Conservation (phyloP, 1,139 yeast genomes). For the Entelexis paramagnoliae region DNA sequence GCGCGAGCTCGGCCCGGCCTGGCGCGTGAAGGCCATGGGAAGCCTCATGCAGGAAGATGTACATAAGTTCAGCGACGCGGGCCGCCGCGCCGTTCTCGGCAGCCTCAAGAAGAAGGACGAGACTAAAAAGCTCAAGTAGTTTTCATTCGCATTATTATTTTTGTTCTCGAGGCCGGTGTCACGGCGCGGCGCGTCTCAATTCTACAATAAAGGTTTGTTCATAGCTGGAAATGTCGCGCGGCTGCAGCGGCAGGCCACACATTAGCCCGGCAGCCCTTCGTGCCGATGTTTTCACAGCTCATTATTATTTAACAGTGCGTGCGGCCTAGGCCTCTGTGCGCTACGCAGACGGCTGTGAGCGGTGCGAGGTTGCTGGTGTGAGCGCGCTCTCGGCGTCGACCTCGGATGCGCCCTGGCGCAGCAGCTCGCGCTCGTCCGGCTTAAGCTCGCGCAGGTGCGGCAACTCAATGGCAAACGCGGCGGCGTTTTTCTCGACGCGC, state of each 20-base stretch:
- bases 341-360: background rate
- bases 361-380: background rate
- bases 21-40: slow-evolving; percentile 32
- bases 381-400: background rate
- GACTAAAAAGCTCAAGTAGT: background rate
- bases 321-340: background rate
- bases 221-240: too few relatives aligned
- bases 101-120: slow-evolving; percentile 11
- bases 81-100: slow-evolving; percentile 22
- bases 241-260: too few relatives aligned
- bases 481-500: background rate
- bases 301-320: background rate
- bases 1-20: slow-evolving; percentile 34
- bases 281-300: too few relatives aligned
- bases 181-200: too few relatives aligned
- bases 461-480: slow-evolving; percentile 3
- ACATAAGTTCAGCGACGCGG: slow-evolving; percentile 21
- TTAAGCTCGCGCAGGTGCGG: slow-evolving; percentile 16
- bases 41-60: slow-evolving; percentile 32
- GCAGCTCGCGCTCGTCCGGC: slow-evolving; percentile 6
- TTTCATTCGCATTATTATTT: too few relatives aligned
- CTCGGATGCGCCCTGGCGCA: slow-evolving; percentile 1
- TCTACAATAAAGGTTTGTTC: too few relatives aligned
- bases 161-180: too few relatives aligned
- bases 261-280: too few relatives aligned